These are phyloP conservation scores for Hypoxylon sp. DNA, from an alignment of 2,329 filamentous ascomycete genomes.

Conservation along the genomic window DNA sequence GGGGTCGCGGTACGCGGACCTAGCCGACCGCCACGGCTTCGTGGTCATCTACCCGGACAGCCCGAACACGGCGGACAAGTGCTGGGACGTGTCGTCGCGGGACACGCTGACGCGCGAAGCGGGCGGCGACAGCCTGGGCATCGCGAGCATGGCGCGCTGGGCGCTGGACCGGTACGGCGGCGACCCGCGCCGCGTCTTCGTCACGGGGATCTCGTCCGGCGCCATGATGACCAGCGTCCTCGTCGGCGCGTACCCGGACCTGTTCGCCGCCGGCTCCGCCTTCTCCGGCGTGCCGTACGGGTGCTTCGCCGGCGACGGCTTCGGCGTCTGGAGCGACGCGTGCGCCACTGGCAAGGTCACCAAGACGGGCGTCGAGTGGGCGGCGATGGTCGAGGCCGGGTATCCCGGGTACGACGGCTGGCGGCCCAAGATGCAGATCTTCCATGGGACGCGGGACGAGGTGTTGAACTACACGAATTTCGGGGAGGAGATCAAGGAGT, in stretches of 20 bases:
- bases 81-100: conserved; percentile 66
- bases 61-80: conserved; percentile 52
- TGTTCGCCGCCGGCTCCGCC: conserved; percentile 55
- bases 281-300: conserved; percentile 59
- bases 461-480: conserved; percentile 61
- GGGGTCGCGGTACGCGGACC: conserved; percentile 59
- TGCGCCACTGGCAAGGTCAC: conserved; percentile 59
- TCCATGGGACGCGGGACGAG: conserved; percentile 62
- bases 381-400: conserved; percentile 49
- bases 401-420: conserved; percentile 60
- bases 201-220: conserved; percentile 45
- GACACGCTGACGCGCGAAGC: conserved; percentile 46
- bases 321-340: conserved; percentile 59
- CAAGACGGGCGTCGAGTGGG: conserved; percentile 48
- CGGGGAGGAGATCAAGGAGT: conserved; percentile 62
- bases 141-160: conserved; percentile 51
- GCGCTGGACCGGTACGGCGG: conserved; percentile 46
- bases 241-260: conserved; percentile 56
- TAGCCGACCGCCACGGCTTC: conserved; percentile 58
- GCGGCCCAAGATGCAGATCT: conserved; percentile 64
- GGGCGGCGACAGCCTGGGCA: conserved; percentile 50
- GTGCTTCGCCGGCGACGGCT: conserved; percentile 56
- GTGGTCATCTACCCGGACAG: conserved; percentile 44
- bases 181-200: conserved; percentile 45
- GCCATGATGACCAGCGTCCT: conserved; percentile 50